Percentiles rank a stretch among this genome's conserved stretches.
Conservation (phyloP, 768 basidiomycete species). For the Calocera cornea region DNA sequence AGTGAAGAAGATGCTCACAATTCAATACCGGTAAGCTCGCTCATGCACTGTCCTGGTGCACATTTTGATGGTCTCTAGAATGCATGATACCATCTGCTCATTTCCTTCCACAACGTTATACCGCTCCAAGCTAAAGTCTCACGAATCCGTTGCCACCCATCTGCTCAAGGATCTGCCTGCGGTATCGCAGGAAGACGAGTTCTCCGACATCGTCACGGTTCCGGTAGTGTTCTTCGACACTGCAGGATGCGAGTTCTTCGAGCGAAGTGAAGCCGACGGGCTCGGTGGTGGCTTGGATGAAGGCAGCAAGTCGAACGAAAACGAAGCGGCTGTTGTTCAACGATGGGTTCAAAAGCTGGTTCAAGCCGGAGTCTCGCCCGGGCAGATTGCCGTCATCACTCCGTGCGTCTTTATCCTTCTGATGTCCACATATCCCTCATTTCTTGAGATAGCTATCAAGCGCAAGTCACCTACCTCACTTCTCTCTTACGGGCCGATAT, state of each 20-base stretch:
- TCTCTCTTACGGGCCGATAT: constrained; percentile 51
- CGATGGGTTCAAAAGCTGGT: constrained; percentile 72
- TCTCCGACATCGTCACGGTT: constrained; percentile 54
- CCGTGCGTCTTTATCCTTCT: constrained; percentile 39
- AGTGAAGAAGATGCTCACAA: constrained; percentile 74
- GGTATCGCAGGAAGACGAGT: constrained; percentile 44
- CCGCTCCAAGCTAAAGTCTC: constrained; percentile 50
- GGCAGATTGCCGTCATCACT: constrained; percentile 76
- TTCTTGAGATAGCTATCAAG: constrained; percentile 55
- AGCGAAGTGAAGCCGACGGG: constrained; percentile 48
- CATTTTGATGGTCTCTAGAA: constrained; percentile 32
- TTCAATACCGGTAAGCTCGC: constrained; percentile 64
- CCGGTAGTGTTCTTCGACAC: constrained; percentile 93
- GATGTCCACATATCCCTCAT: background rate
- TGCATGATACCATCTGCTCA: constrained; percentile 73
- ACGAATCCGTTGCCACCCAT: constrained; percentile 55
- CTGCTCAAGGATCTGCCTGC: constrained; percentile 59
- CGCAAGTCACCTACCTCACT: constrained; percentile 77
- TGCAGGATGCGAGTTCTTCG: constrained; percentile 85
- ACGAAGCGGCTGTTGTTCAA: constrained; percentile 77
- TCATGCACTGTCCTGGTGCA: constrained; percentile 13
- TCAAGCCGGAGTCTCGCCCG: constrained; percentile 43
- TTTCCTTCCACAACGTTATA: constrained; percentile 83
- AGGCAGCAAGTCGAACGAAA: constrained; percentile 86
- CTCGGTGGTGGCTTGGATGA: constrained; percentile 49